Conservation (phyloP, 2,329 filamentous ascomycete species). For the Aspergillus amoenus region DNA sequence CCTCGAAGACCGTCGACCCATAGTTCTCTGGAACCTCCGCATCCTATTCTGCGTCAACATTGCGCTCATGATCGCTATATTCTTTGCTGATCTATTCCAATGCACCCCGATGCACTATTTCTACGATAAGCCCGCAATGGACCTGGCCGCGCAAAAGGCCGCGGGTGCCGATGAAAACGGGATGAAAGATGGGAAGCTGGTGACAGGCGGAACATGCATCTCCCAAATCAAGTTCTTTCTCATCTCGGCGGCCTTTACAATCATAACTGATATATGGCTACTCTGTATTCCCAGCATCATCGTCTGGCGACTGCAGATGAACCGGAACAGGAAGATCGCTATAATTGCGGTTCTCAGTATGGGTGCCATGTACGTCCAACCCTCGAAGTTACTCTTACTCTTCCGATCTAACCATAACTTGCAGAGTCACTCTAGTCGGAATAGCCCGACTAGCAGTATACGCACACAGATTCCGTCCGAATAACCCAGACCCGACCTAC, state of each 20-base stretch:
- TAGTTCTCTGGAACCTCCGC: conserved; percentile 24
- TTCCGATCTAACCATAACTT: too few relatives aligned
- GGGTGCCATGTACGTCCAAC: conserved; percentile 24
- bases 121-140: conserved; percentile 22
- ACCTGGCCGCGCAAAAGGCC: not conserved
- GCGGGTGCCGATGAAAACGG: not conserved
- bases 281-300: conserved; percentile 31
- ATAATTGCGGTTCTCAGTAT: conserved; percentile 29
- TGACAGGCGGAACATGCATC: conserved; percentile 24
- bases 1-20: conserved; percentile 22
- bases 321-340: conserved; percentile 26
- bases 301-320: conserved; percentile 29
- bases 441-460: not conserved
- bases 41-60: conserved; percentile 18
- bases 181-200: fast-evolving
- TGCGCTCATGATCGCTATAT: conserved; percentile 21
- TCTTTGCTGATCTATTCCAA: conserved; percentile 32
- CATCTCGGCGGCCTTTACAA: conserved; percentile 24
- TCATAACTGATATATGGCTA: conserved; percentile 32
- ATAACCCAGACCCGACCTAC: not conserved
- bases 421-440: not conserved
- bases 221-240: conserved; percentile 28
- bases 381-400: too few relatives aligned
- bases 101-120: conserved; percentile 26
- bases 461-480: not conserved